Base-by-base conservation (phyloP, 2,329 filamentous ascomycete genomes). In the Tolypocladium pustulatum region DNA sequence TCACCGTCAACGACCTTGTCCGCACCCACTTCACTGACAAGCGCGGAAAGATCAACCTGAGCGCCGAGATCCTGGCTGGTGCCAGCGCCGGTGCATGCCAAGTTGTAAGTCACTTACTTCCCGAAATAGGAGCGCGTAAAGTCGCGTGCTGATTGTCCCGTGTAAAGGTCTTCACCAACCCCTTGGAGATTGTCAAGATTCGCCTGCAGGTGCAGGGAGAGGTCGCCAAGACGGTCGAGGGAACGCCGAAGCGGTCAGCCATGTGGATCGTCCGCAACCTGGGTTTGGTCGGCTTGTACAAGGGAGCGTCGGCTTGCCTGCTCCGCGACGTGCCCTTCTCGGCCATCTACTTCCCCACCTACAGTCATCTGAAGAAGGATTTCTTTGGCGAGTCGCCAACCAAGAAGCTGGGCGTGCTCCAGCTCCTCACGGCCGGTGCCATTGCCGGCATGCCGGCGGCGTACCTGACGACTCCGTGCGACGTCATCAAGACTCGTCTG, bases 131-230 rank as follows among this genome's bases (percentile, higher is more conserved):
- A 52, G 27, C 5, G 49, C 49, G 8, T 12, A 5, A 32, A n/a
- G 27, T 12, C 27, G 9, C 6, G 27, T 32, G 49, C 49, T 52
- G n/a, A 52, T 4, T 10, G 32, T 57, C 20, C 56, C 54, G 34
- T 20, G 36, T 17, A 1, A 59, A 92, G 90, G 86, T 97, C 67
- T 97, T 97, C 76, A 97, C 91, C 65, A 99, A 97, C 74, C 94
- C 94, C 32, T 85, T 99, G 22, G 94, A 99, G 74, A 99, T 99
- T 70, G 94, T 99, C 79, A 99, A 99, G 81, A 99, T 99, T 71
- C 89, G 94, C 65, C 85, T 99, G 57, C 94, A 99, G 75, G 89
- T 99, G 30, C 94, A 99, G 78, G 94, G 94, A 60, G 94, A 99
- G 75, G 86, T 97, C 49, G 88, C 91, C 64, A 97, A 97, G 78